Evolutionary conservation across 768 basidiomycete species (phyloP).

Genomic region (Phylloporus sp.): DNA sequence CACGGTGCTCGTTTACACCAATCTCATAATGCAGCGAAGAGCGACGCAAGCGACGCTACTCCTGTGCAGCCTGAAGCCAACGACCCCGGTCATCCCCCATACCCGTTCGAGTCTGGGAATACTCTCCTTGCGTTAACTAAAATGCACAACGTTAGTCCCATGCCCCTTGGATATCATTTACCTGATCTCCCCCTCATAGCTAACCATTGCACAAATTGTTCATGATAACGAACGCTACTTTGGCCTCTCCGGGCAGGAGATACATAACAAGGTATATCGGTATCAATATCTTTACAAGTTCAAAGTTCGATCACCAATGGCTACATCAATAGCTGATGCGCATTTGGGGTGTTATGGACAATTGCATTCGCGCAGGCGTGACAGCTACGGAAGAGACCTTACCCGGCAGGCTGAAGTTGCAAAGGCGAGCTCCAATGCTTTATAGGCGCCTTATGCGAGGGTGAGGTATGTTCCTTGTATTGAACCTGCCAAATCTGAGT

Average conservation of each 20-base stretch:
- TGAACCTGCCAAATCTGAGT: constrained; percentile 11
- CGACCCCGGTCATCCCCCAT: constrained; percentile 64
- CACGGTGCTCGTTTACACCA: constrained; percentile 79
- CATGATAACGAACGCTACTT: constrained; percentile 88
- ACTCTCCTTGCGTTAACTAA: constrained; percentile 70
- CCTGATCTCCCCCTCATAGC: constrained; percentile 39
- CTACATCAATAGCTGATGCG: constrained; percentile 47
- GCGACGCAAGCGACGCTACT: constrained; percentile 10
- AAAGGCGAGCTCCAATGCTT: constrained; percentile 82
- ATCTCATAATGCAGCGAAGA: constrained; percentile 41
- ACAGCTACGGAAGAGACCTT: constrained; percentile 73
- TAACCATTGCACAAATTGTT: constrained; percentile 92
- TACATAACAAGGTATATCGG: constrained; percentile 58
- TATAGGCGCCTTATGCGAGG: constrained; percentile 91
- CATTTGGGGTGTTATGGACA: constrained; percentile 92
- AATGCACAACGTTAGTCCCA: constrained; percentile 70
- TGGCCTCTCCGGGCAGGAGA: constrained; percentile 70
- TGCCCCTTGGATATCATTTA: neutral
- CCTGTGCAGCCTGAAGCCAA: constrained; percentile 10
- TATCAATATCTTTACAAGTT: neutral
- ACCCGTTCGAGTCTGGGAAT: constrained; percentile 77
- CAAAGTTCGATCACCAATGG: neutral
- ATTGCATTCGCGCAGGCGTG: constrained; percentile 84
- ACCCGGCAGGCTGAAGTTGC: constrained; percentile 78
- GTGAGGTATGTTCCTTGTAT: constrained; percentile 34